phyloP scores from a whole-genome alignment of 1,284 basidiomycete genomes.

The Schizophyllum amplum region DNA sequence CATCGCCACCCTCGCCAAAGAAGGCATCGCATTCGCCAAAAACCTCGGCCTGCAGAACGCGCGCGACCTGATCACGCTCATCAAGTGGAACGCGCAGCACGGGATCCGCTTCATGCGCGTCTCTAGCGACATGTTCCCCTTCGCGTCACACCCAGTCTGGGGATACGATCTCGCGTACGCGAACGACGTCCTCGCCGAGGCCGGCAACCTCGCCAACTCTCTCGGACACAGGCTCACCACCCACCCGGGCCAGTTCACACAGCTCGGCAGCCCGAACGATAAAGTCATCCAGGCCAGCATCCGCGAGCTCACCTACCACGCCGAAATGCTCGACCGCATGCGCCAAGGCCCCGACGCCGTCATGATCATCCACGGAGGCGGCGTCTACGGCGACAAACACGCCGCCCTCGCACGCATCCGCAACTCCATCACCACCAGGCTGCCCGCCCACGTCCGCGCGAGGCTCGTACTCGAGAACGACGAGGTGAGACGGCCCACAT shows the following conservation, averaged over 20 bases:
- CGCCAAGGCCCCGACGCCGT: slow-evolving; percentile 68
- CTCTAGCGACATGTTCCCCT: slow-evolving; percentile 89
- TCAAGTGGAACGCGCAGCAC: slow-evolving; percentile 83
- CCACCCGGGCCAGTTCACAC: slow-evolving; percentile 86
- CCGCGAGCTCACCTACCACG: slow-evolving; percentile 78
- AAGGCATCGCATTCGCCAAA: slow-evolving; percentile 76
- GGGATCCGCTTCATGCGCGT: slow-evolving; percentile 75
- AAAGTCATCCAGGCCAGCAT: slow-evolving; percentile 70
- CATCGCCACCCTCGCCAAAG: slow-evolving; percentile 60
- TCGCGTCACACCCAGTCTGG: slow-evolving; percentile 73
- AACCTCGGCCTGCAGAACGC: slow-evolving; percentile 73
- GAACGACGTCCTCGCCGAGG: slow-evolving; percentile 37
- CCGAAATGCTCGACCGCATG: slow-evolving; percentile 82
- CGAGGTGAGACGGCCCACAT: slow-evolving; percentile 50
- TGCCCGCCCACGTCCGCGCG: slow-evolving; percentile 59
- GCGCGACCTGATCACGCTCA: slow-evolving; percentile 62
- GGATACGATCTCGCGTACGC: slow-evolving; percentile 77
- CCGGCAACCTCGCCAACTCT: slow-evolving; percentile 68
- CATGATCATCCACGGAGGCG: slow-evolving; percentile 78
- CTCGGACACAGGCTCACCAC: slow-evolving; percentile 79
- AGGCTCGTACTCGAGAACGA: slow-evolving; percentile 89
- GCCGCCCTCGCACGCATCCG: slow-evolving; percentile 69
- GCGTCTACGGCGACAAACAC: slow-evolving; percentile 74
- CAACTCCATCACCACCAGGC: slow-evolving; percentile 49
- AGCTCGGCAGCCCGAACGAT: slow-evolving; percentile 71